Evolutionary conservation across 164 flowering plant species (phyloP), one percentile per base, ranked within the genome.

Genomic region (Pachysandra terminalis): DNA sequence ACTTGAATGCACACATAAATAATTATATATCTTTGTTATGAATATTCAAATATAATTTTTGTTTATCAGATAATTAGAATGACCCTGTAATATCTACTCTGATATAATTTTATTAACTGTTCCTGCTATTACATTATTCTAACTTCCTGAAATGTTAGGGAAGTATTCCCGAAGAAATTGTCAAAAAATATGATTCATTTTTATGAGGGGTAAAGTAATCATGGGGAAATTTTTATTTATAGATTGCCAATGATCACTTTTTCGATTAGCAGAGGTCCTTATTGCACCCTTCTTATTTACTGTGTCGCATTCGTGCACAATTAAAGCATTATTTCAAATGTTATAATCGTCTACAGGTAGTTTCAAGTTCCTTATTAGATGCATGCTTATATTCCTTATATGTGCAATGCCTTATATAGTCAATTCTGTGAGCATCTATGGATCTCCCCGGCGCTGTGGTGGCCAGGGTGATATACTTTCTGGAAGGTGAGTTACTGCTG

Each of bases 401-500:
- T 17, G 22, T 40, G 57, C 27, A 52, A 24, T 70, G 68, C 25
- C 57, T 68, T 74, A 12, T 78, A 71, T 83, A 96, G 99, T 87
- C 32, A 75, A 81, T 61, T 77, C 87, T 67, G 98, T 96, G 71
- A 86, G 89, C 80, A 73, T 77, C 60, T 90, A 81, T 78, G 98
- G 99, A 71, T 93, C 99, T 76, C 99, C 99, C 49, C 81, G 99
- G 56, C 97, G 99, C 19, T 96, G 99, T 83, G 99, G 99, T 64
- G 99, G 99, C 48, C 99, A 96, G 80, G 99, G 99, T 72, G 99
- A 96, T 81, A 90, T 96, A 68, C 97, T 96, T 63, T 90, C 99
- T 67, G 99, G 97, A 80, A 90, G 99, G 98, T 84, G 75, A 53
- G 76, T 70, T 68, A 35, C 59, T 56, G 35, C 32, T 28, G 32